Base-by-base conservation (phyloP, 495 filamentous ascomycete genomes). In the Penicillium egyptiacum region DNA sequence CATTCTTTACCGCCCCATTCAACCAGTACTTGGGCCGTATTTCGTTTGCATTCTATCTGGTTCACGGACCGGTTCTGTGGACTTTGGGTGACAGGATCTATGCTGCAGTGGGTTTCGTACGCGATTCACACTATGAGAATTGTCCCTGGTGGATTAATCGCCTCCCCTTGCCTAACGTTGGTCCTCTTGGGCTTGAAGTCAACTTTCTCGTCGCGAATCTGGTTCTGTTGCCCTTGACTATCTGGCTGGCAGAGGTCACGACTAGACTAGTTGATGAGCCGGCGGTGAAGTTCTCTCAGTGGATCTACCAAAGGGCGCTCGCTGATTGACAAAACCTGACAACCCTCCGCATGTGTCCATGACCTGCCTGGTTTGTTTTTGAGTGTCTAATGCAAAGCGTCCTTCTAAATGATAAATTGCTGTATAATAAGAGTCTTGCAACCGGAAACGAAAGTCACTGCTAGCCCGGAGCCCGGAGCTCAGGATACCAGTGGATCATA, bases 241-340 rank as follows among this genome's bases (percentile, higher is more conserved):
- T 87, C 0, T 86, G 79, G 70, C 26, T 76, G n/a, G 81, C 82
- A 16, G 83, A 85, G 55, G 37, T 85, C 4, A 72, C 78, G 19
- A 85, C 83, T 9, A 76, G 70, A 60, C 28, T 75, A 30, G 66
- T 87, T 52, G 84, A 87, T 59, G 77, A 82, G 59, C 84, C 82
- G 0, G 80, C 77, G 48, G 71, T 85, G 30, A 71, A 63, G 54
- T 76, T 86, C 60, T 66, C 79, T 22, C 71, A 71, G 45, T 84
- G 83, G 83, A 46, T 80, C 35, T 83, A 83, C 64, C 67, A 60
- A 41, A 74, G 65, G 58, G 68, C 67, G 25, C 25, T 26, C n/a
- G n/a, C 43, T 75, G 54, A 59, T 9, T 28, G 33, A 46, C 33
- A 33, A 57, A 26, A 28, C 19, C 33, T 45, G 43, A 45, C 22